Evolutionary conservation across 1,284 basidiomycete species (phyloP).

Genomic region (Fistulinella cinereoalba): DNA sequence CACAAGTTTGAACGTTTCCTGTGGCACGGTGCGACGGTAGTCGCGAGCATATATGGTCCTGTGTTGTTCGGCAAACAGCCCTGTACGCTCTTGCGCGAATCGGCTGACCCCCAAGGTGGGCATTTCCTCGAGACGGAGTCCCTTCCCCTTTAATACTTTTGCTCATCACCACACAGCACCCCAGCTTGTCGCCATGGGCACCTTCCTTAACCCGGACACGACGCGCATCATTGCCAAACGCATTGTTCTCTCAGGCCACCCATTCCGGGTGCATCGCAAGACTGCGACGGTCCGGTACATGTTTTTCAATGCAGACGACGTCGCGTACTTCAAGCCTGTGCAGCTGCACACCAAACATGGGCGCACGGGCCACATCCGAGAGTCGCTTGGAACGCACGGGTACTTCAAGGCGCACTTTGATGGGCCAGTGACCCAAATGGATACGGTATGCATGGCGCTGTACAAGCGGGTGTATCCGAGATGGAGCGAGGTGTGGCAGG

Average conservation of each 20-base stretch:
- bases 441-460: conserved; percentile 87
- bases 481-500: conserved; percentile 63
- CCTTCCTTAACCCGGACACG: conserved; percentile 86
- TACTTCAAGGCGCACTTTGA: conserved; percentile 99
- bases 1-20: conserved; percentile 98
- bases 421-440: conserved; percentile 94
- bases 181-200: conserved; percentile 87
- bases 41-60: conserved; percentile 88
- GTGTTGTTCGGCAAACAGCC: conserved; percentile 87
- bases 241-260: conserved; percentile 91
- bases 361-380: conserved; percentile 86
- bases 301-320: conserved; percentile 95
- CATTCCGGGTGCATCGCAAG: conserved; percentile 97
- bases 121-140: no score
- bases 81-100: conserved; percentile 72
- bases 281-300: conserved; percentile 97
- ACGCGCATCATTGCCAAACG: conserved; percentile 92
- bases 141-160: not conserved
- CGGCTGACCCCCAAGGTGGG: conserved; percentile 57
- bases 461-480: conserved; percentile 91
- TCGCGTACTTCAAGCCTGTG: conserved; percentile 91
- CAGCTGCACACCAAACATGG: conserved; percentile 94
- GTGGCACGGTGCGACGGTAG: conserved; percentile 74
- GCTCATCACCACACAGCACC: conserved; percentile 49
- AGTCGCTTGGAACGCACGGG: conserved; percentile 96